Percentiles rank a stretch among this genome's conserved stretches.
Conservation (phyloP, 2,329 filamentous ascomycete species). For the Phoma herbarum region DNA sequence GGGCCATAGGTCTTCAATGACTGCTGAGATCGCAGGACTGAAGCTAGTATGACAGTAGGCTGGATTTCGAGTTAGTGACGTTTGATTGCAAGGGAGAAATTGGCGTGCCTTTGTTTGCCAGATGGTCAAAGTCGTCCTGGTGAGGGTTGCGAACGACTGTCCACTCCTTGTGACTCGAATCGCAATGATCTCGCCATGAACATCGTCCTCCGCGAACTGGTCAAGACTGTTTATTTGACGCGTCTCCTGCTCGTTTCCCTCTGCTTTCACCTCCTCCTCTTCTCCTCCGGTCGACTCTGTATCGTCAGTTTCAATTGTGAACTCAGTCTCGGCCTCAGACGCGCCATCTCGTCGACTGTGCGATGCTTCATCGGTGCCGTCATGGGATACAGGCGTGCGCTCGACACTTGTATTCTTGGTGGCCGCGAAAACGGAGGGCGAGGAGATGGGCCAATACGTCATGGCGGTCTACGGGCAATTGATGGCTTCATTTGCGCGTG, state of each 20-base stretch:
- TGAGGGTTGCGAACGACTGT: conserved; percentile 87
- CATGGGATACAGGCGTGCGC: conserved; percentile 68
- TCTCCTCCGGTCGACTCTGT: conserved; percentile 17
- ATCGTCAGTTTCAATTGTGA: conserved; percentile 22
- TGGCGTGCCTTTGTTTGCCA: conserved; percentile 89
- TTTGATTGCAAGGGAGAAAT: conserved; percentile 20
- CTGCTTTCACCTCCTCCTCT: conserved; percentile 24
- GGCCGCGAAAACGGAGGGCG: conserved; percentile 82
- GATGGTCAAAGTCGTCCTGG: conserved; percentile 82
- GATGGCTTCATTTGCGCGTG: conserved; percentile 50
- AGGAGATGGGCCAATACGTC: conserved; percentile 94
- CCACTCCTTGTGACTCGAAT: conserved; percentile 81
- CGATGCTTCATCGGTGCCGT: conserved; percentile 54
- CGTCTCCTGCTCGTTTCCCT: conserved; percentile 10
- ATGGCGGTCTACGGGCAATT: conserved; percentile 52
- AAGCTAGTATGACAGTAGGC: conserved; percentile 88
- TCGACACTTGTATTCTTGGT: conserved; percentile 69
- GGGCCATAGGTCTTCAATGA: conserved; percentile 85
- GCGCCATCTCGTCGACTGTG: conserved; percentile 32
- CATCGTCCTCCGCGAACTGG: conserved; percentile 43
- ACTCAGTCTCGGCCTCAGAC: conserved; percentile 22
- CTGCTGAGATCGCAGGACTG: conserved; percentile 80
- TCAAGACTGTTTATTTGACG: conserved; percentile 14
- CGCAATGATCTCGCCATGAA: conserved; percentile 74
- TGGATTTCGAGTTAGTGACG: conserved; percentile 53